phyloP scores from a whole-genome alignment of 2,329 filamentous ascomycete species.

The Xylaria digitata region DNA sequence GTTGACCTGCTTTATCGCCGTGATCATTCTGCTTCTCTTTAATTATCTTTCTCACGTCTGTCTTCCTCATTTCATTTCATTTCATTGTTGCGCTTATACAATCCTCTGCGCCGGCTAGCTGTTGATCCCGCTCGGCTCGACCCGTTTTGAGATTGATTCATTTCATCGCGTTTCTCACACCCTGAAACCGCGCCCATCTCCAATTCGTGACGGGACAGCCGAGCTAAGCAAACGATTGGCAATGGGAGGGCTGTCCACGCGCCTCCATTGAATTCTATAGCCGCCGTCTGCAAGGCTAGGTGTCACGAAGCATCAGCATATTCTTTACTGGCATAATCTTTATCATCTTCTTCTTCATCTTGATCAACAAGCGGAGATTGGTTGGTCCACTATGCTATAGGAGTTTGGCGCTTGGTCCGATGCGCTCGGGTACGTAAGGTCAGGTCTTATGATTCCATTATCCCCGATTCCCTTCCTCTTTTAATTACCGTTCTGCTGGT shows the following conservation, averaged over 20 bases:
- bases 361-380: background rate
- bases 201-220: conserved; percentile 19
- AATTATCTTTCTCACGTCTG: background rate
- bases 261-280: conserved; percentile 29
- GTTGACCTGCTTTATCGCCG: background rate
- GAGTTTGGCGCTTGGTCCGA: conserved; percentile 13
- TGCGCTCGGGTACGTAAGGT: conserved; percentile 24
- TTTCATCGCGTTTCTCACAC: conserved; percentile 13
- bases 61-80: background rate
- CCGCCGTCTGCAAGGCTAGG: conserved; percentile 35
- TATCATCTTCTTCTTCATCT: background rate
- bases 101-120: background rate
- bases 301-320: conserved; percentile 23
- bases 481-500: conserved; percentile 24
- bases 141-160: background rate
- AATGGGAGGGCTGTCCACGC: conserved; percentile 24
- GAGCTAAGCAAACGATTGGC: conserved; percentile 24
- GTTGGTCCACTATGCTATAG: conserved; percentile 12
- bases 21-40: conserved; percentile 3
- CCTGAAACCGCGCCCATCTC: conserved; percentile 2
- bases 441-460: conserved; percentile 1
- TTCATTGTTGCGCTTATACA: background rate
- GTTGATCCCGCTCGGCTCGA: background rate
- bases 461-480: conserved; percentile 4
- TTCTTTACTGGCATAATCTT: background rate